Percentiles rank a stretch among this genome's conserved stretches.
These are phyloP conservation scores for Torulaspora indica DNA, from an alignment of 805 yeast genomes.

Conservation along the genomic window DNA sequence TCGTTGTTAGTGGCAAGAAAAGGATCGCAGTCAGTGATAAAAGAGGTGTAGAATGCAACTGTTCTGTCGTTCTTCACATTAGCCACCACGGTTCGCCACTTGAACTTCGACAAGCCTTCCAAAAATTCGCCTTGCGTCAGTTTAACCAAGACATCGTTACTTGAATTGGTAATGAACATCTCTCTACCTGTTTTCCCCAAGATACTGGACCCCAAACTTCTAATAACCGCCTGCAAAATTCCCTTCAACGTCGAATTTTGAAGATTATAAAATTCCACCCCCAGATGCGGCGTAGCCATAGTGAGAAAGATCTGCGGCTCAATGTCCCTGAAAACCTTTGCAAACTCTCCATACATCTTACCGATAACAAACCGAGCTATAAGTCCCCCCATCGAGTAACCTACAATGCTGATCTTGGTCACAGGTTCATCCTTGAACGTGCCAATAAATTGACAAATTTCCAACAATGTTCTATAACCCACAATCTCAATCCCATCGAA, in stretches of 20 bases:
- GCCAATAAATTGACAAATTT: constrained; percentile 47
- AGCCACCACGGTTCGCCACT: constrained; percentile 57
- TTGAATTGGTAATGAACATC: constrained; percentile 50
- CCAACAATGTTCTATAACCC: constrained; percentile 66
- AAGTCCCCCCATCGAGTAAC: constrained; percentile 88
- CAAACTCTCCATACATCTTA: constrained; percentile 46
- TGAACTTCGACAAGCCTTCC: constrained; percentile 54
- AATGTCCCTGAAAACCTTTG: constrained; percentile 51
- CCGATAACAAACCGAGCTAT: constrained; percentile 81
- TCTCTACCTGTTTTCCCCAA: constrained; percentile 72
- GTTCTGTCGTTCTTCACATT: constrained; percentile 79
- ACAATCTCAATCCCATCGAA: constrained; percentile 79
- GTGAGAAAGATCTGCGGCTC: constrained; percentile 62
- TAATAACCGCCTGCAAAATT: constrained; percentile 34
- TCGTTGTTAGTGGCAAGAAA: constrained; percentile 54
- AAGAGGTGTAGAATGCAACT: constrained; percentile 83
- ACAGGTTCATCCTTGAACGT: constrained; percentile 33
- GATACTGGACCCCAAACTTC: constrained; percentile 50
- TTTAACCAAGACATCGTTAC: constrained; percentile 43
- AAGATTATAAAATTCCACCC: constrained; percentile 48
- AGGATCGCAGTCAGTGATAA: constrained; percentile 67
- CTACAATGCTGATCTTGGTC: constrained; percentile 63
- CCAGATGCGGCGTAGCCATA: constrained; percentile 76
- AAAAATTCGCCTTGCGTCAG: constrained; percentile 40
- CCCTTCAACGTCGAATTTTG: constrained; percentile 28